Evolutionary conservation across 768 basidiomycete species (phyloP).

Genomic region (Neoboletus brunneissimus): DNA sequence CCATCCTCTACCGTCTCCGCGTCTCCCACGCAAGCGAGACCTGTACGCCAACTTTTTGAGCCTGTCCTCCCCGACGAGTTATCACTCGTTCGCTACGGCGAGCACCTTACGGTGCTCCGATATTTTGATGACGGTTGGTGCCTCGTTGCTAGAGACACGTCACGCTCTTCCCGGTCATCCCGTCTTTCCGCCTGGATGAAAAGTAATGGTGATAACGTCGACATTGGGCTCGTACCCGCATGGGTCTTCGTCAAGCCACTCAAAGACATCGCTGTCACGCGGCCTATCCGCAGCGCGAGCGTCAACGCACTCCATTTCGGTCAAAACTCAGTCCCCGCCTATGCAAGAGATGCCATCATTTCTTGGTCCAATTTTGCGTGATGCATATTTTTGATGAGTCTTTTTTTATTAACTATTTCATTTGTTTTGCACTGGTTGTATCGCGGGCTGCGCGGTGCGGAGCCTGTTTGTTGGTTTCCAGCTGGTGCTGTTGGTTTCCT

Average conservation of each 20-base stretch:
- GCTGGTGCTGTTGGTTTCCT: neutral
- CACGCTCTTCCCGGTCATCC: slow-evolving; percentile 41
- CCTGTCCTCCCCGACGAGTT: slow-evolving; percentile 77
- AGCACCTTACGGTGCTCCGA: slow-evolving; percentile 59
- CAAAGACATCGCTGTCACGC: slow-evolving; percentile 55
- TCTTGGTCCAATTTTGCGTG: slow-evolving; percentile 51
- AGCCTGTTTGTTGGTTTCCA: neutral
- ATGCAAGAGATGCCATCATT: slow-evolving; percentile 47
- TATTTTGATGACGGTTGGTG: slow-evolving; percentile 83
- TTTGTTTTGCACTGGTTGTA: neutral
- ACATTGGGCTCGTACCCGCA: slow-evolving; percentile 70
- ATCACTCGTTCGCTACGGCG: slow-evolving; percentile 46
- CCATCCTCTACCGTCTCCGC: slow-evolving; percentile 11
- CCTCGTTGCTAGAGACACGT: slow-evolving; percentile 56
- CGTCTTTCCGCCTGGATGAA: slow-evolving; percentile 11
- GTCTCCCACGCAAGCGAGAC: slow-evolving; percentile 41
- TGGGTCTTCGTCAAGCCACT: slow-evolving; percentile 73
- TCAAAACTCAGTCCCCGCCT: slow-evolving; percentile 18
- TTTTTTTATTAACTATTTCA: neutral
- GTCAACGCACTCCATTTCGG: slow-evolving; percentile 49
- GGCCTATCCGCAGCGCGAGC: slow-evolving; percentile 62
- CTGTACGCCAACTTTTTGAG: slow-evolving; percentile 62
- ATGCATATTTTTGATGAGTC: neutral
- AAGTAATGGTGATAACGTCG: slow-evolving; percentile 41
- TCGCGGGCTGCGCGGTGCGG: neutral